Evolutionary conservation across 1,284 basidiomycete genomes (phyloP).

Genomic region (Ceratobasidium sp.): DNA sequence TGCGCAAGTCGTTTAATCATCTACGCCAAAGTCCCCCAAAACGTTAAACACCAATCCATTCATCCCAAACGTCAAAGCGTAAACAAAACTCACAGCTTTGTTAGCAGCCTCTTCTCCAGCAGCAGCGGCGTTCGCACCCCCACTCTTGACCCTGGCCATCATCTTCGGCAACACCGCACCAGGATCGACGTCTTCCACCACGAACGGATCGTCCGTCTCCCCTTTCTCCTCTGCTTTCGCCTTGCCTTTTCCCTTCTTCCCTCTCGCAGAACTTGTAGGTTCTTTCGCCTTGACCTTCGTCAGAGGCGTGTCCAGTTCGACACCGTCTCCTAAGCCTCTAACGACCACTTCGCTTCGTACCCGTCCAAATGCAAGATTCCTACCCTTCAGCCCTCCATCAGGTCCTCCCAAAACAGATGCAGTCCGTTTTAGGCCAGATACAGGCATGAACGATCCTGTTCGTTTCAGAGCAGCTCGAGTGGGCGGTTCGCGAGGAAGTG

Average conservation of each 20-base stretch:
- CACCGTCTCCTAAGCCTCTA: constrained; percentile 55
- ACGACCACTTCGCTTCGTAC: constrained; percentile 51
- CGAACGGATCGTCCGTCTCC: constrained; percentile 65
- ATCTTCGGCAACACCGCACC: constrained; percentile 32
- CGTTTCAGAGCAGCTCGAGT: constrained; percentile 51
- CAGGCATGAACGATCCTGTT: constrained; percentile 18
- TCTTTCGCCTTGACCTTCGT: constrained; percentile 62
- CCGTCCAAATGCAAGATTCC: constrained; percentile 9
- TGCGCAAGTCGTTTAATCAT: constrained; percentile 63
- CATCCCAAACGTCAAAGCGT: constrained; percentile 15
- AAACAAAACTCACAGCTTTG: constrained; percentile 59
- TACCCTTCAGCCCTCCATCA: background rate
- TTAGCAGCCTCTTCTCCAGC: constrained; percentile 58
- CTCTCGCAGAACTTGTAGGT: constrained; percentile 60
- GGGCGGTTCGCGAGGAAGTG: constrained; percentile 45
- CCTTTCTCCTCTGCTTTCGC: constrained; percentile 55
- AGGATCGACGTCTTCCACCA: constrained; percentile 49
- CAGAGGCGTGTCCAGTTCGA: constrained; percentile 47
- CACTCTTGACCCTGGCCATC: constrained; percentile 37
- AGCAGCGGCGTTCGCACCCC: background rate
- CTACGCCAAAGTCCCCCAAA: constrained; percentile 58
- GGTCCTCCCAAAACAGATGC: background rate
- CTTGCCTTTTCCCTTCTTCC: constrained; percentile 53
- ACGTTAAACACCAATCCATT: constrained; percentile 52
- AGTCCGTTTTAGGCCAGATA: constrained; percentile 4